These are phyloP conservation scores for Linaria vulgaris DNA, from an alignment of 257 asterid genomes.

Conservation along the genomic window DNA sequence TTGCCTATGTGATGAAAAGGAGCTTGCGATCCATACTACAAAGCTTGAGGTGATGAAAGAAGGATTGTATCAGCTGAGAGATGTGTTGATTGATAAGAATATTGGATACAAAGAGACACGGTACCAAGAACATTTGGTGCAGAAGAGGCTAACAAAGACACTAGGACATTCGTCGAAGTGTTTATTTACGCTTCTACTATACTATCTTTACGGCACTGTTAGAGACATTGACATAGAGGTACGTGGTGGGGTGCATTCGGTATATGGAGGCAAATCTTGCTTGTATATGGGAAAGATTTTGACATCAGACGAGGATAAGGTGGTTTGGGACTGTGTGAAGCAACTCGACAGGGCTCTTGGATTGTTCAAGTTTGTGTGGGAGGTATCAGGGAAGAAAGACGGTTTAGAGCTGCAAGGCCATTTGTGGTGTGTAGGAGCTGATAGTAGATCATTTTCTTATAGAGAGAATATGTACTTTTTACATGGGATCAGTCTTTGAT, in stretches of 20 bases:
- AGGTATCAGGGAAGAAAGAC: slow-evolving; percentile 69
- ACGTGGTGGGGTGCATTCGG: slow-evolving; percentile 65
- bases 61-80: slow-evolving; percentile 74
- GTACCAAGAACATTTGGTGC: slow-evolving; percentile 66
- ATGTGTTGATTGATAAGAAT: slow-evolving; percentile 61
- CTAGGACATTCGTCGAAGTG: slow-evolving; percentile 80
- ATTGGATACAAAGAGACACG: slow-evolving; percentile 73
- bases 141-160: slow-evolving; percentile 61
- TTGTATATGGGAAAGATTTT: slow-evolving; percentile 79
- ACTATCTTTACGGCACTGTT: slow-evolving; percentile 61
- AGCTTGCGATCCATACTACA: slow-evolving; percentile 35
- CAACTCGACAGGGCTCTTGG: slow-evolving; percentile 72
- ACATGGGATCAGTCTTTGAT: slow-evolving; percentile 51
- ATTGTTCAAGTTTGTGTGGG: slow-evolving; percentile 85
- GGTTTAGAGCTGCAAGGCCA: slow-evolving; percentile 84
- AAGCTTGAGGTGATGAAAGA: slow-evolving; percentile 87
- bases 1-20: slow-evolving; percentile 51
- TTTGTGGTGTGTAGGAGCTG: slow-evolving; percentile 85
- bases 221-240: slow-evolving; percentile 70
- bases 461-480: slow-evolving; percentile 61
- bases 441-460: slow-evolving; percentile 48
- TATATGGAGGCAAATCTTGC: slow-evolving; percentile 45
- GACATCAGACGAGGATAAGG: slow-evolving; percentile 60
- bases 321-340: slow-evolving; percentile 58
- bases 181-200: slow-evolving; percentile 66